Evolutionary conservation across 371 early-diverging fungal species (phyloP).

Genomic region (Rhizopus stolonifer): DNA sequence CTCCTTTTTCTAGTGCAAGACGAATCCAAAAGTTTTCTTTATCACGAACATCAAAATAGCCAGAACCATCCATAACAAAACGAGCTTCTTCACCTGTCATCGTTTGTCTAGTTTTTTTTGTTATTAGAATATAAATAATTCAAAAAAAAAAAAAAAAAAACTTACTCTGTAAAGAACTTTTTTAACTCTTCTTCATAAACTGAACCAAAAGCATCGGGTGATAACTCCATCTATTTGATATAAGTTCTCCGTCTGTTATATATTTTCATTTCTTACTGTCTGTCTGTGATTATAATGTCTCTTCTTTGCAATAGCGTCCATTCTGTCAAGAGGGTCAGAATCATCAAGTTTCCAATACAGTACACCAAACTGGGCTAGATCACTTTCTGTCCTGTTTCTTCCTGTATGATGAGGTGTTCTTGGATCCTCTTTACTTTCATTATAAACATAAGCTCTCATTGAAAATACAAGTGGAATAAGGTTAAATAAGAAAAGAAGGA

Average conservation of each 20-base stretch:
- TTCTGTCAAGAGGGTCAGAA: constrained; percentile 49
- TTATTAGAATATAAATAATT: not conserved
- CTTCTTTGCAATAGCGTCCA: constrained; percentile 72
- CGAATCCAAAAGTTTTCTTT: constrained; percentile 87
- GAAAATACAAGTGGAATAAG: not conserved
- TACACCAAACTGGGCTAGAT: constrained; percentile 71
- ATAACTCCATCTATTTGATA: constrained; percentile 52
- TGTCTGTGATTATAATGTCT: constrained; percentile 90
- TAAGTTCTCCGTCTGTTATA: not conserved
- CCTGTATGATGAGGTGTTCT: constrained; percentile 76
- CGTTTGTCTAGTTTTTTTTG: constrained; percentile 44
- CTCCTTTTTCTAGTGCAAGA: constrained; percentile 72
- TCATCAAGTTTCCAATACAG: constrained; percentile 72
- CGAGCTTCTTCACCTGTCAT: constrained; percentile 97
- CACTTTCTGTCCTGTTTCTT: constrained; percentile 57
- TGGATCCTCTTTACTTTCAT: constrained; percentile 47
- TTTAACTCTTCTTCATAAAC: constrained; percentile 90
- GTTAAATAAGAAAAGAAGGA: not conserved
- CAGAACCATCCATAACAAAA: constrained; percentile 84
- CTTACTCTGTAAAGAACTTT: constrained; percentile 88
- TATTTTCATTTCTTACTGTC: constrained; percentile 48
- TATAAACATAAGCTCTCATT: constrained; percentile 75
- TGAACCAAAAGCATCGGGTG: constrained; percentile 72
- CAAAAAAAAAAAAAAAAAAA: too few relatives aligned
- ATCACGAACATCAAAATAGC: constrained; percentile 88